phyloP scores from a whole-genome alignment of 768 basidiomycete species.

The Tylopilus balloui region DNA sequence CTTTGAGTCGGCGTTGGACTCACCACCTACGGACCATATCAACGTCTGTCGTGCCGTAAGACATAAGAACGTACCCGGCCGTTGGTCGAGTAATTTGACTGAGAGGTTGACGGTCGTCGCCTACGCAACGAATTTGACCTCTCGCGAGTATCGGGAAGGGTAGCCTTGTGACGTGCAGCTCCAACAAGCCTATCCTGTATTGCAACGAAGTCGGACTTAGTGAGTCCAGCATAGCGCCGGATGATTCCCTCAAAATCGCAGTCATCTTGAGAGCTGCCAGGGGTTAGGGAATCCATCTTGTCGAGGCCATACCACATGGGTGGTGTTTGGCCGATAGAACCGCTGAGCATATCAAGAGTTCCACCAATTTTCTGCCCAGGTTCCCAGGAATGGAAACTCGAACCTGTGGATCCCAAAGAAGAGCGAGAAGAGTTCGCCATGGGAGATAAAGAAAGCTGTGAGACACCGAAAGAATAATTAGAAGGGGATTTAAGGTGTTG shows the following conservation, averaged over 20 bases:
- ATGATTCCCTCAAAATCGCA: constrained; percentile 65
- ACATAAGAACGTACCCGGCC: constrained; percentile 38
- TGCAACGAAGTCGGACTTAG: constrained; percentile 60
- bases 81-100: constrained; percentile 64
- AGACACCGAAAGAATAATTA: constrained; percentile 48
- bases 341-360: constrained; percentile 49
- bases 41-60: constrained; percentile 2
- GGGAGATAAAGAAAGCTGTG: constrained; percentile 64
- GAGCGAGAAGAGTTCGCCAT: constrained; percentile 72
- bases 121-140: constrained; percentile 68
- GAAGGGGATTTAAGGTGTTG: constrained; percentile 45
- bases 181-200: constrained; percentile 77
- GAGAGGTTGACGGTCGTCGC: constrained; percentile 77
- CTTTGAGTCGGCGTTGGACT: constrained; percentile 48
- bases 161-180: constrained; percentile 54
- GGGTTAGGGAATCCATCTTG: constrained; percentile 44
- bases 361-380: constrained; percentile 52
- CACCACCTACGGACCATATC: constrained; percentile 40
- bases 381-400: constrained; percentile 83
- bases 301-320: constrained; percentile 66
- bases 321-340: constrained; percentile 42
- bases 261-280: constrained; percentile 49
- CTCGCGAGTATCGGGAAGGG: constrained; percentile 53
- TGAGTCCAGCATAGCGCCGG: constrained; percentile 60
- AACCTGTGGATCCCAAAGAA: constrained; percentile 75